These are phyloP conservation scores for Zoysia pacifica DNA, from an alignment of 176 grass and related monocot species.

Conservation along the genomic window DNA sequence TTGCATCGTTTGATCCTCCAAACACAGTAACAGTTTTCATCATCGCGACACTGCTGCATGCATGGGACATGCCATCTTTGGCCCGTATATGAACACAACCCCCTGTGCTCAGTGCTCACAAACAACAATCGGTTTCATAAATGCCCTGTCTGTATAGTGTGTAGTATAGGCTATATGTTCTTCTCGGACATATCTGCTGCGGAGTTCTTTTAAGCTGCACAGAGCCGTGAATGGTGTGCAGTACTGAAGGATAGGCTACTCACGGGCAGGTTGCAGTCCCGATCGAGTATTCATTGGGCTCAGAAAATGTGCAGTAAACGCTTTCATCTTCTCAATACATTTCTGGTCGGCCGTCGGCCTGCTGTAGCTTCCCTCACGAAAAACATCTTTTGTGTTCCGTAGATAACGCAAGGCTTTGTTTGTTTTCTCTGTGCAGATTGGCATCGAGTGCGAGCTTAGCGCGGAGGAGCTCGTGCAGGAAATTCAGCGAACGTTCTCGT, in stretches of 20 bases:
- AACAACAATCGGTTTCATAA: neutral
- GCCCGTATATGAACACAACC: neutral
- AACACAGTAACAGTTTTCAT: conserved; percentile 20
- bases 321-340: too few relatives aligned
- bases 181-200: conserved; percentile 14
- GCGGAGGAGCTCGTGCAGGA: conserved; percentile 78
- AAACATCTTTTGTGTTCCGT: too few relatives aligned
- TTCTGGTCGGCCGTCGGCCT: too few relatives aligned
- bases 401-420: neutral
- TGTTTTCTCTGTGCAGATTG: conserved; percentile 52
- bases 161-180: neutral
- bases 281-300: conserved; percentile 7
- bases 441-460: conserved; percentile 87
- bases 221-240: neutral
- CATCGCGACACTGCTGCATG: neutral
- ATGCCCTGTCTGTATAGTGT: neutral
- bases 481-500: conserved; percentile 69
- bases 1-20: too few relatives aligned
- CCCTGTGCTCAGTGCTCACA: neutral
- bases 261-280: neutral
- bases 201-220: neutral
- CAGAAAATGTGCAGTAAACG: neutral
- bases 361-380: too few relatives aligned
- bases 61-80: conserved; percentile 22
- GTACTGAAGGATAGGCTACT: neutral